Conservation (phyloP, 805 yeast species). For the Yarrowia porcina region DNA sequence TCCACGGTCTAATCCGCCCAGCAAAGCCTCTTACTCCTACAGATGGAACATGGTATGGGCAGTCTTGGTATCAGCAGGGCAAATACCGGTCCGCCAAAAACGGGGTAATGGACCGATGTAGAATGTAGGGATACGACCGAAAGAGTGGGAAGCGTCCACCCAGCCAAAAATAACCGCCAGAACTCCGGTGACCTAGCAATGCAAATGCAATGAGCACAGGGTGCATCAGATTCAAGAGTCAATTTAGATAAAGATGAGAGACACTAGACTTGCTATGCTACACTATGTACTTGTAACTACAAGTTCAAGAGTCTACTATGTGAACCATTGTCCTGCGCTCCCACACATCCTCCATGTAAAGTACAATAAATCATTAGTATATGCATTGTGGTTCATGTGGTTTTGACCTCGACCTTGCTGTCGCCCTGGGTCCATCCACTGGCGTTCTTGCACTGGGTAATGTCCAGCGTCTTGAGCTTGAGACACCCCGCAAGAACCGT, state of each 20-base stretch:
- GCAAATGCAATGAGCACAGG: background rate
- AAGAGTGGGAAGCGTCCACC: background rate
- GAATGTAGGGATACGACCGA: background rate
- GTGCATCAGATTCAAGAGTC: background rate
- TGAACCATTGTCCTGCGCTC: too few species aligned
- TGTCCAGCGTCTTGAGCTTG: slow-evolving; percentile 51
- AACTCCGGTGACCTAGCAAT: slow-evolving; percentile 1
- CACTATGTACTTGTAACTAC: too few species aligned
- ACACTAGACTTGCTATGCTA: too few species aligned
- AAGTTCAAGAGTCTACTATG: too few species aligned
- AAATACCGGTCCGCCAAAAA: background rate
- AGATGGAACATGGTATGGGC: too few species aligned
- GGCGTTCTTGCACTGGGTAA: slow-evolving; percentile 68
- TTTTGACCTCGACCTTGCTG: background rate
- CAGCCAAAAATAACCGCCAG: background rate
- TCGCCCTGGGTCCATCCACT: slow-evolving; percentile 17
- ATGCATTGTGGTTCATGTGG: background rate
- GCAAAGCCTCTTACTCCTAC: too few species aligned
- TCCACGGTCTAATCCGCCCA: background rate
- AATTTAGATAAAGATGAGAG: background rate
- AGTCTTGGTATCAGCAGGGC: too few species aligned
- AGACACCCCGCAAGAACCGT: slow-evolving; percentile 56
- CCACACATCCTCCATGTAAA: background rate
- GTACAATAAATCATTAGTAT: slow-evolving; percentile 1
- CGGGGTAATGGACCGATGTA: background rate